These are phyloP conservation scores for Cadophora malorum DNA, from an alignment of 2,329 filamentous ascomycete species.

Conservation along the genomic window DNA sequence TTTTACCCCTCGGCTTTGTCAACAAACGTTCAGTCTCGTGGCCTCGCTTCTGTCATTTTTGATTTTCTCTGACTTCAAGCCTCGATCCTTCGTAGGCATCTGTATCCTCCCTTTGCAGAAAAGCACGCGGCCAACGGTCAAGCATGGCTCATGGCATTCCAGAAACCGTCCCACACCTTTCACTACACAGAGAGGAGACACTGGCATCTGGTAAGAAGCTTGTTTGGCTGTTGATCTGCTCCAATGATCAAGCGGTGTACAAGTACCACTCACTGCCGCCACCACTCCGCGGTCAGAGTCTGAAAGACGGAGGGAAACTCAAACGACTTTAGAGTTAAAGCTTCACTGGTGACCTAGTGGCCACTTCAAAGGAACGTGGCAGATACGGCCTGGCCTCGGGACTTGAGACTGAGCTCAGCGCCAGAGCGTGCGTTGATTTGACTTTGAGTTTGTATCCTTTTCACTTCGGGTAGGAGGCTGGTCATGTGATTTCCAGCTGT, in stretches of 20 bases:
- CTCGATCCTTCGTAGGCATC: too few species aligned
- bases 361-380: background rate
- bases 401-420: background rate
- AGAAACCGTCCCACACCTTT: too few species aligned
- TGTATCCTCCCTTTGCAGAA: too few species aligned
- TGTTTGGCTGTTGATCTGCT: too few species aligned
- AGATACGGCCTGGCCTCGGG: background rate
- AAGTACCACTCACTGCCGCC: background rate
- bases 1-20: background rate
- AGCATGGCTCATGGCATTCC: too few species aligned
- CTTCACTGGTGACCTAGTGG: background rate
- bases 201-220: too few species aligned
- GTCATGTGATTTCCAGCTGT: background rate
- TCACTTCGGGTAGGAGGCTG: background rate
- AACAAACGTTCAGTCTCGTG: background rate
- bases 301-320: background rate
- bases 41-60: background rate
- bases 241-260: background rate
- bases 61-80: background rate
- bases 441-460: too few species aligned
- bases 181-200: too few species aligned
- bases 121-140: too few species aligned
- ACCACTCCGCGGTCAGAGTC: background rate
- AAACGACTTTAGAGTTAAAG: background rate
- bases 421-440: background rate